Base-by-base conservation (phyloP, 2,329 filamentous ascomycete genomes). In the Didymosphaeria variabile region DNA sequence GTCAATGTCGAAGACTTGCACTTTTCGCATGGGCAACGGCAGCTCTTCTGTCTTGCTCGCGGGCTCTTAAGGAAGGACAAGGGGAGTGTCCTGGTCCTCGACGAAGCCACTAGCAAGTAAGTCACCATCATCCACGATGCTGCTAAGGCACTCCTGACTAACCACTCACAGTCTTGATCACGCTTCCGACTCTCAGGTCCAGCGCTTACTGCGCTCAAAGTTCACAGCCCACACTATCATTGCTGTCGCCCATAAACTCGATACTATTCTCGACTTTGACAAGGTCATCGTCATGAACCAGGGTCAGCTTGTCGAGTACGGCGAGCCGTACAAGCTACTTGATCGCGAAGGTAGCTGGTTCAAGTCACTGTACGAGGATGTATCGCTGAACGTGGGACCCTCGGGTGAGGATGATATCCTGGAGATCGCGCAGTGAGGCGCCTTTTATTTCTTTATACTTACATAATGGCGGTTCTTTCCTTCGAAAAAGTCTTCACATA, bases 21-120 rank as follows among this genome's bases (percentile, higher is more conserved):
- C 49, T 72, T 77, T 49, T 71, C 67, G 15, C 68, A 74, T 23
- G 89, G 89, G 0, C 88, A 91, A 72, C 83, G 83, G 47, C 88
- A 91, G 67, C 80, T 91, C 0, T 88, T 91, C 66, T 87, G 84
- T 63, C 81, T 91, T 1, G 88, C 85, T 0, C 77, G 88, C 0
- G 88, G 87, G 0, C 80, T 90, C 19, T 72, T 90, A 8, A 62
- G 70, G 23, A 62, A 54, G n/a, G 67, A 72, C 40, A 69, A 65
- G 32, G 64, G 71, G 0, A 69, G 63, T 5, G 55, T 77, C 2
- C 54, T 77, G 8, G 67, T 77, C 12, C 60, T 77, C 13, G 75
- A 77, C 44, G 75, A 77, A 55, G 73, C 75, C 19, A 77, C 74
- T 2, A 73, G 70, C 65, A 74, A 72, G 74, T 74, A 65, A 59